Evolutionary conservation across 306 rosid genomes (phyloP), one percentile per base, ranked within the genome.

Genomic region (Glycine latifolia): DNA sequence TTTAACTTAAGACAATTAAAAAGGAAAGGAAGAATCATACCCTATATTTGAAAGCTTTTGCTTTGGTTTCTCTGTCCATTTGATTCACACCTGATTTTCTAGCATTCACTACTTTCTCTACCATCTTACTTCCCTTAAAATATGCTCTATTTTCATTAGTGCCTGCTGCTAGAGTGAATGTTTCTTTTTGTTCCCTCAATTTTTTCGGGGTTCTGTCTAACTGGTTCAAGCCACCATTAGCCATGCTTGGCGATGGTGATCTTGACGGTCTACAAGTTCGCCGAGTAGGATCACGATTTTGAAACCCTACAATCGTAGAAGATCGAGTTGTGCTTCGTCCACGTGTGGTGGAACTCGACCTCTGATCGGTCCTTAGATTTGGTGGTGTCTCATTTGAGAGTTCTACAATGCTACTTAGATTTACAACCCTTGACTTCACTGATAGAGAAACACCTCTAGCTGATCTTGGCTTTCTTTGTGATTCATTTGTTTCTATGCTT

Each of bases 111-210:
- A 94, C 81, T 84, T 70, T 94, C 76, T 94, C 94, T 3, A 92
- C 97, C 94, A 94, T 92, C 75, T 86, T 89, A 83, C 98, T 92
- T 54, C 98, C 98, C 77, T 86, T 33, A 20, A 92, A 82, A 83
- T 80, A 84, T 16, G 83, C 66, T 58, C 75, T 80, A 31, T 72
- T 83, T 44, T 82, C 78, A 17, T 77, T 75, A 75, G 2, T 49
- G 4, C 85, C 55, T 10, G 83, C 11, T 9, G 80, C 83, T 47
- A 59, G 37, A 72, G 71, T 81, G 76, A 56, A 41, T 11, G 49
- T 49, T 8, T 71, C 82, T 15, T 68, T 83, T 10, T 81, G 84
- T 53, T 43, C 31, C 67, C 76, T 82, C 79, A 70, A 50, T 46
- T 72, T 84, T 65, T 59, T 86, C 7, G 80, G 86, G 7, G 50